phyloP scores from a whole-genome alignment of 768 basidiomycete species.

The Neoboletus brunneissimus region DNA sequence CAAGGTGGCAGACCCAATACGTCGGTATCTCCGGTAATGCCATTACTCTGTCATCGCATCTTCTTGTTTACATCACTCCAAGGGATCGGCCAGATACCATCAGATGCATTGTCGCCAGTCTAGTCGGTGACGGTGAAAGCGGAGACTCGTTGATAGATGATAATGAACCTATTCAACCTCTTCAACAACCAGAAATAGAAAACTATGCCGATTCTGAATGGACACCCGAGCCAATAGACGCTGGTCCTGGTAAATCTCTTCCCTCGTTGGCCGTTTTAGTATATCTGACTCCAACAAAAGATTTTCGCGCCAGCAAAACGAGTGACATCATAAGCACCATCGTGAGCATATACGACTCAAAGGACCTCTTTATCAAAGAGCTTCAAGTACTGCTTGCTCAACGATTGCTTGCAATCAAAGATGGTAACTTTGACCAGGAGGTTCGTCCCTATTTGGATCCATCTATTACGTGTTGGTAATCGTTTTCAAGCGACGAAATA shows the following conservation, averaged over 20 bases:
- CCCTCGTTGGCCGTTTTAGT: neutral
- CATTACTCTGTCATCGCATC: neutral
- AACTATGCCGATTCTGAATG: conserved; percentile 91
- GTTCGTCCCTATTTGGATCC: conserved; percentile 27
- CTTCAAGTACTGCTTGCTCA: conserved; percentile 90
- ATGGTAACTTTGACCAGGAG: conserved; percentile 75
- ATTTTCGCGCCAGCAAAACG: conserved; percentile 87
- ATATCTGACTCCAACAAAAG: conserved; percentile 38
- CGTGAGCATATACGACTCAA: conserved; percentile 96
- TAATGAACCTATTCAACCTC: conserved; percentile 72
- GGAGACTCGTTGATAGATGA: conserved; percentile 83
- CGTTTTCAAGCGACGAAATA: conserved; percentile 69
- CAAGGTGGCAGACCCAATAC: conserved; percentile 91
- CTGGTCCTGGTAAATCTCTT: conserved; percentile 72
- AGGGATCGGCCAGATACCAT: conserved; percentile 92
- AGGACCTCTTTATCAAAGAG: conserved; percentile 95
- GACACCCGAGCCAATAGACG: conserved; percentile 96
- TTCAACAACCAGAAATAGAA: conserved; percentile 74
- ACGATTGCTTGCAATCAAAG: conserved; percentile 72
- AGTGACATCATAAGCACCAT: conserved; percentile 95
- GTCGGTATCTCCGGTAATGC: conserved; percentile 77
- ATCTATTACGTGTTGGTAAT: conserved; percentile 1
- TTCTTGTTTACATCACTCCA: conserved; percentile 1
- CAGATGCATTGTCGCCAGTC: conserved; percentile 84
- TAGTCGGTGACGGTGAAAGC: conserved; percentile 83